Percentiles rank a stretch among this genome's conserved stretches.
phyloP scores from a whole-genome alignment of 441 rosid genomes.

The Theobroma grandiflorum region DNA sequence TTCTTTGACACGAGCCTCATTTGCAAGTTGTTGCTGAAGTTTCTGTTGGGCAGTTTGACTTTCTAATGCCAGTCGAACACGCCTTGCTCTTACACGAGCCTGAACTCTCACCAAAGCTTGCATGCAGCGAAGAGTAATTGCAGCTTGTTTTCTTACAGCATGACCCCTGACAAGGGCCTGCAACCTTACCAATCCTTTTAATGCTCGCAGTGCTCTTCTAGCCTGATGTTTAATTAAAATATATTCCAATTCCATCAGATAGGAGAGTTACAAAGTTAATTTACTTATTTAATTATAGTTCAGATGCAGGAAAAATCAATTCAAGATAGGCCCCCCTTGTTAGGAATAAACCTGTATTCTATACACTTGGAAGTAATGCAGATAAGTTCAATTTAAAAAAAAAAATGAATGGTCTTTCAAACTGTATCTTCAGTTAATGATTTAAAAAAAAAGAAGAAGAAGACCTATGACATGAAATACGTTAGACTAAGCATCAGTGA shows the following conservation, averaged over 20 bases:
- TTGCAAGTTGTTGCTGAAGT: conserved; percentile 79
- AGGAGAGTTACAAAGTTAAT: neutral
- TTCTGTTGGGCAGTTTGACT: conserved; percentile 79
- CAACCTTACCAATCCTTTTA: conserved; percentile 97
- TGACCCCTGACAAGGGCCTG: conserved; percentile 99
- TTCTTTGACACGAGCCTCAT: conserved; percentile 86
- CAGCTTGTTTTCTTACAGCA: conserved; percentile 99
- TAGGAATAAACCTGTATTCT: too few relatives aligned
- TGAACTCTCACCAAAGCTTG: conserved; percentile 99
- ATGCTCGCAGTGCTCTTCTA: conserved; percentile 94
- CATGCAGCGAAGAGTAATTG: conserved; percentile 99
- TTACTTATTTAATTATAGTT: conserved; percentile 9
- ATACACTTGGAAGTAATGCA: too few relatives aligned
- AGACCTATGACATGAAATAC: neutral
- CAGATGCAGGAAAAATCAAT: conserved; percentile 11
- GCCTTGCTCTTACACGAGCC: conserved; percentile 98
- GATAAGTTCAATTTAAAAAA: too few relatives aligned
- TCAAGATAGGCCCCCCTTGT: neutral
- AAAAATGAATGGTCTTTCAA: neutral
- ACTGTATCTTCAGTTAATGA: conserved; percentile 2
- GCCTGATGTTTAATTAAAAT: conserved; percentile 59
- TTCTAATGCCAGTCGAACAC: conserved; percentile 92
- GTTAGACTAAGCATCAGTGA: neutral
- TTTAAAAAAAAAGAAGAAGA: neutral
- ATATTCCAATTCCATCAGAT: conserved; percentile 4